Evolutionary conservation across 1,139 yeast species (phyloP).

Genomic region (Lodderomyces jiufengensis): DNA sequence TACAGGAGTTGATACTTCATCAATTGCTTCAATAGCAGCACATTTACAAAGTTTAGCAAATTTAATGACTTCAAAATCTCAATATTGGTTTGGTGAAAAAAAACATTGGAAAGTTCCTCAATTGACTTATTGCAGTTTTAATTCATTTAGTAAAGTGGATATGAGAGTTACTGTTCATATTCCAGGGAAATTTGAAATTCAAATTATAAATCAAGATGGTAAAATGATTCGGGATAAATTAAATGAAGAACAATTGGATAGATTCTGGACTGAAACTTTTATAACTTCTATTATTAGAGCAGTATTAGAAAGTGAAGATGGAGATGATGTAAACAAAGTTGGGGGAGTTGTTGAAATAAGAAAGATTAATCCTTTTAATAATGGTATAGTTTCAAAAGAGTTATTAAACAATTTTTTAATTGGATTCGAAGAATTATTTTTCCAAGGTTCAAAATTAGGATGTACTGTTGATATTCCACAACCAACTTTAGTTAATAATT

Average conservation of each 20-base stretch:
- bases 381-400: constrained; percentile 35
- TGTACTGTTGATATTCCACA: constrained; percentile 67
- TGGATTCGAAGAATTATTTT: constrained; percentile 61
- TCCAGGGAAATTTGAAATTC: constrained; percentile 53
- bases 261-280: constrained; percentile 65
- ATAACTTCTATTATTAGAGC: constrained; percentile 65
- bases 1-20: constrained; percentile 57
- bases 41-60: constrained; percentile 77
- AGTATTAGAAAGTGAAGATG: constrained; percentile 66
- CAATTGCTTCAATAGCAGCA: constrained; percentile 61
- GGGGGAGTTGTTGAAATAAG: constrained; percentile 53
- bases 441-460: constrained; percentile 64
- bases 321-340: constrained; percentile 42
- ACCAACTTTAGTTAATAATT: constrained; percentile 67
- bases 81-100: constrained; percentile 61
- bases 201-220: constrained; percentile 47
- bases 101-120: constrained; percentile 75
- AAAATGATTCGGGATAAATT: constrained; percentile 39
- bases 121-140: constrained; percentile 47
- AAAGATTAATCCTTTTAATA: constrained; percentile 55
- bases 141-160: constrained; percentile 65
- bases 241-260: constrained; percentile 33
- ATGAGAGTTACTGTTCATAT: constrained; percentile 68
- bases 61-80: constrained; percentile 53
- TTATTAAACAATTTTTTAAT: constrained; percentile 53